Conservation (phyloP, 768 basidiomycete genomes). For the Amanita polypyramis region DNA sequence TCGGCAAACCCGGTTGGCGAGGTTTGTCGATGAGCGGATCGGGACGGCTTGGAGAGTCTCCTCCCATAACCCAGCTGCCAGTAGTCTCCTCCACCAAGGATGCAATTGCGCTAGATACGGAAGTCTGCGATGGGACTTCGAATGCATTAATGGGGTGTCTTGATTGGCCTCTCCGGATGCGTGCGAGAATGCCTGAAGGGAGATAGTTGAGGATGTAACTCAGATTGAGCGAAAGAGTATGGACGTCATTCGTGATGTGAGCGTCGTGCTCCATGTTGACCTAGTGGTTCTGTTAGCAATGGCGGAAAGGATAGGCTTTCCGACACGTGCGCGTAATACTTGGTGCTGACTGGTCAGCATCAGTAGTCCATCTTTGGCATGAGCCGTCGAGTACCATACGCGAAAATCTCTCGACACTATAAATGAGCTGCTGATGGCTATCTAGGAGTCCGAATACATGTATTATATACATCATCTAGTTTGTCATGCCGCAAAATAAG, state of each 20-base stretch:
- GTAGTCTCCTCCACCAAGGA: constrained; percentile 5
- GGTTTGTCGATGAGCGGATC: not conserved
- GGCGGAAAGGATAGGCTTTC: not conserved
- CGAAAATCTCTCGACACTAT: no score
- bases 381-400: no score
- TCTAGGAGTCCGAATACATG: no score
- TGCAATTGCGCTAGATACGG: constrained; percentile 1
- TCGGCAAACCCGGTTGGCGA: constrained; percentile 29
- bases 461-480: no score
- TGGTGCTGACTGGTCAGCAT: no score
- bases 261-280: constrained; percentile 4
- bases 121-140: not conserved
- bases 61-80: not conserved
- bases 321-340: not conserved
- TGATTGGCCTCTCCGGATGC: constrained; percentile 1
- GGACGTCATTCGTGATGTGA: not conserved
- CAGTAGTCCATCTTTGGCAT: not conserved
- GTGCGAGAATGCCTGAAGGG: constrained; percentile 1
- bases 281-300: not conserved
- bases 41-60: not conserved
- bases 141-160: not conserved
- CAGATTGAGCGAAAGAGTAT: constrained; percentile 2
- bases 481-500: no score
- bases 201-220: constrained; percentile 4
- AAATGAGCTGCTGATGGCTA: no score